Evolutionary conservation across 2,329 filamentous ascomycete genomes (phyloP), one percentile per base, ranked within the genome.

Genomic region (Emergomyces pasteurianus): DNA sequence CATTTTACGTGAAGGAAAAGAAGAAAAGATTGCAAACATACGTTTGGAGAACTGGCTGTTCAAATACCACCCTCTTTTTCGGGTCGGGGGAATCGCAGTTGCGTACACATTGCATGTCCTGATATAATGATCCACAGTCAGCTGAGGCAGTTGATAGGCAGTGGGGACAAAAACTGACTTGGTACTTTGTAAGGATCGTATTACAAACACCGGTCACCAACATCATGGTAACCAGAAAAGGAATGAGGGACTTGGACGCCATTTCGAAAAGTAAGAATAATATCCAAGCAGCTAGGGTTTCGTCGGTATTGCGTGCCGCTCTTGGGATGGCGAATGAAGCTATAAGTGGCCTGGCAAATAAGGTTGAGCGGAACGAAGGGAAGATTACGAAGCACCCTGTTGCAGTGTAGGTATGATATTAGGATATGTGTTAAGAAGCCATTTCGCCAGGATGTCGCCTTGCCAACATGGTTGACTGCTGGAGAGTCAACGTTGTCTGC

Each of bases 11-110:
- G 9, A 26, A 53, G 14, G 6, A 49, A 23, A n/a, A 40, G 40
- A n/a, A 38, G 40, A n/a, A 38, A 59, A 31, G 43, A 18, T 18
- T 52, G 43, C 31, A 14, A 53, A 65, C 75, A 66, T 71, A 85
- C 65, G 94, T 97, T 74, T 99, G 94, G 60, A 97, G 85, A 58
- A 99, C 92, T 21, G 94, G 94, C 73, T 97, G 92, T 74, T 96
- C 90, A 76, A 99, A 97, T 67, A 83, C 82, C 64, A 83, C 78
- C 59, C 84, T 87, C 66, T 87, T 83, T 62, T 80, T 81, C 10
- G 84, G 83, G 68, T 90, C 78, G 26, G 83, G 79, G 63, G 84
- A 81, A 68, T 90, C 85, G 79, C 94, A 99, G 78, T 97, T 85
- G 66, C 88, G 83, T 47, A 97, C 89, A 77, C 94, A 99, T 86